These are phyloP conservation scores for Citrus medica DNA, from an alignment of 345 rosid genomes.

Conservation along the genomic window DNA sequence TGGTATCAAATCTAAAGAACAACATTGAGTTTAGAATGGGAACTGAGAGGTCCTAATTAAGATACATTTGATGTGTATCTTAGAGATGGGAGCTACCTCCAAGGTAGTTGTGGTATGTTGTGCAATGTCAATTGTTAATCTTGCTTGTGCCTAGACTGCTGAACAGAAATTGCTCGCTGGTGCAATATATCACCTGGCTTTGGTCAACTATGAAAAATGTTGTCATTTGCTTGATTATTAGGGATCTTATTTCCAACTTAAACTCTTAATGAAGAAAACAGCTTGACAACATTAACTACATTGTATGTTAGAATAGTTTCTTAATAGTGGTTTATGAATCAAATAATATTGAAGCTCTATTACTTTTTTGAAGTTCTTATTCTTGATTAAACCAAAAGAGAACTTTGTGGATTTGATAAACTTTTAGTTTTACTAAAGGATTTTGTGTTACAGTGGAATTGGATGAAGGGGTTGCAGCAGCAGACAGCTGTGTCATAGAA, in stretches of 20 bases:
- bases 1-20: neutral
- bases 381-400: neutral
- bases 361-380: neutral
- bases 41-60: neutral
- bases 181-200: neutral
- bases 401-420: neutral
- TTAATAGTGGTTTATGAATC: neutral
- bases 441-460: conserved; percentile 43
- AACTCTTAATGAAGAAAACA: neutral
- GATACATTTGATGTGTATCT: neutral
- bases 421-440: neutral
- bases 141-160: neutral
- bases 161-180: neutral
- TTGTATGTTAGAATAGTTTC: neutral
- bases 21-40: neutral
- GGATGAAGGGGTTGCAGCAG: conserved; percentile 29
- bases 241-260: neutral
- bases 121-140: neutral
- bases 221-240: neutral
- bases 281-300: neutral
- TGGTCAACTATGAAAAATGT: neutral
- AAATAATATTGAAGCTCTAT: neutral
- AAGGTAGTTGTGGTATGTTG: neutral
- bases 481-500: conserved; percentile 35
- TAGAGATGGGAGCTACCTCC: neutral